These are phyloP conservation scores for Diaporthe eres DNA, from an alignment of 2,329 filamentous ascomycete genomes.

Conservation along the genomic window DNA sequence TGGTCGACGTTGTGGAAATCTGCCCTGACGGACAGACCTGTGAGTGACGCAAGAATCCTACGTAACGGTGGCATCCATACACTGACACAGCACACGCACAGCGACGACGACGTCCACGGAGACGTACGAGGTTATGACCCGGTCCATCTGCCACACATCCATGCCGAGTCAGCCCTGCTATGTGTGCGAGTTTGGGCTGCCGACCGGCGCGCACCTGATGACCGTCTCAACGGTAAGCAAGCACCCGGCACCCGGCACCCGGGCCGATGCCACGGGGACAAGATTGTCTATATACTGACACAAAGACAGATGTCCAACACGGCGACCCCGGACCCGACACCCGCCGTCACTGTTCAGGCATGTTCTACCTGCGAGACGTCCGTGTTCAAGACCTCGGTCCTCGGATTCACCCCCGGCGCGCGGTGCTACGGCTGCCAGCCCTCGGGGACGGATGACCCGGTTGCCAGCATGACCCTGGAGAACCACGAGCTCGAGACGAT, in stretches of 20 bases:
- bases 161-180: slow-evolving; percentile 49
- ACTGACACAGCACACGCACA: slow-evolving; percentile 12
- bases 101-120: slow-evolving; percentile 41
- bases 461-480: slow-evolving; percentile 24
- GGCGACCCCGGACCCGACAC: slow-evolving; percentile 40
- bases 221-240: slow-evolving; percentile 48
- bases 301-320: slow-evolving; percentile 45
- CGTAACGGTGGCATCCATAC: not conserved
- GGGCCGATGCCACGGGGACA: not conserved
- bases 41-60: slow-evolving; percentile 19
- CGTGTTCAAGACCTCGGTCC: slow-evolving; percentile 46
- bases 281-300: not conserved
- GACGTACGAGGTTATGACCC: slow-evolving; percentile 44
- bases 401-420: slow-evolving; percentile 45
- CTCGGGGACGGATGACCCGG: slow-evolving; percentile 24
- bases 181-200: slow-evolving; percentile 47
- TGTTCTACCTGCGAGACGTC: slow-evolving; percentile 47
- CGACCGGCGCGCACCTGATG: slow-evolving; percentile 42
- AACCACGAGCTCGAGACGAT: slow-evolving; percentile 31
- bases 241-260: not conserved
- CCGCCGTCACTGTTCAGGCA: slow-evolving; percentile 46
- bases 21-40: slow-evolving; percentile 41
- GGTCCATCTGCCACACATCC: slow-evolving; percentile 49
- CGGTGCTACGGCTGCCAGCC: slow-evolving; percentile 46
- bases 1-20: slow-evolving; percentile 41